These are phyloP conservation scores for Pneumocystis sp. DNA, from an alignment of 1,139 yeast genomes.

Conservation along the genomic window DNA sequence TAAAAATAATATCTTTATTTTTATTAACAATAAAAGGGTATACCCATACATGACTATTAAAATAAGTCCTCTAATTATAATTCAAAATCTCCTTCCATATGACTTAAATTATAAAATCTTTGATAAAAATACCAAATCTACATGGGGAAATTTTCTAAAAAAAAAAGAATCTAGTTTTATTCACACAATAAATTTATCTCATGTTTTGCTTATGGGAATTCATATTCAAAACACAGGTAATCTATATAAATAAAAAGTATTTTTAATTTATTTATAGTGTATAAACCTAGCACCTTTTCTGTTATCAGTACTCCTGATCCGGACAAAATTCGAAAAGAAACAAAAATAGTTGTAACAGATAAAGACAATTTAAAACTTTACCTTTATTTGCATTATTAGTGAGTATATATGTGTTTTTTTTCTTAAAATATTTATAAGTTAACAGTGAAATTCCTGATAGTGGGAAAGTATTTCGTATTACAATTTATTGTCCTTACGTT, in stretches of 20 bases:
- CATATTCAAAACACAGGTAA: constrained; percentile 36
- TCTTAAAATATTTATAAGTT: constrained; percentile 5
- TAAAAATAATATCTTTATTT: constrained; percentile 16
- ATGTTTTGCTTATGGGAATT: constrained; percentile 55
- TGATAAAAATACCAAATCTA: constrained; percentile 58
- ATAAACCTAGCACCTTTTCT: constrained; percentile 57
- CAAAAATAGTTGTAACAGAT: constrained; percentile 33
- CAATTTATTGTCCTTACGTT: constrained; percentile 73
- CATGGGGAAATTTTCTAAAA: constrained; percentile 47
- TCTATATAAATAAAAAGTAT: not conserved
- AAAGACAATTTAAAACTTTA: constrained; percentile 54
- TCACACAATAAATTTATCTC: constrained; percentile 66
- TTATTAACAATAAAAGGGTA: constrained; percentile 31
- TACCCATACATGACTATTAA: constrained; percentile 76
- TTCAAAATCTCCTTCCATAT: constrained; percentile 73
- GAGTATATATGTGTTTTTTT: constrained; percentile 9
- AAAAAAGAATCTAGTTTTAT: constrained; percentile 57
- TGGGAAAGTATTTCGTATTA: constrained; percentile 28
- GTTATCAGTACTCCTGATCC: constrained; percentile 47
- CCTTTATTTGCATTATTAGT: constrained; percentile 50
- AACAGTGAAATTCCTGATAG: constrained; percentile 19
- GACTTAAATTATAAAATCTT: constrained; percentile 63
- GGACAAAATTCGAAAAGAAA: constrained; percentile 42
- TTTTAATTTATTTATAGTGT: constrained; percentile 35
- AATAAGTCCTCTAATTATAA: constrained; percentile 72